A percentile compares a stretch with the other conserved stretches of the same genome.
Evolutionary conservation across 257 asterid species (phyloP).

Genomic region (Verbascum thapsus): DNA sequence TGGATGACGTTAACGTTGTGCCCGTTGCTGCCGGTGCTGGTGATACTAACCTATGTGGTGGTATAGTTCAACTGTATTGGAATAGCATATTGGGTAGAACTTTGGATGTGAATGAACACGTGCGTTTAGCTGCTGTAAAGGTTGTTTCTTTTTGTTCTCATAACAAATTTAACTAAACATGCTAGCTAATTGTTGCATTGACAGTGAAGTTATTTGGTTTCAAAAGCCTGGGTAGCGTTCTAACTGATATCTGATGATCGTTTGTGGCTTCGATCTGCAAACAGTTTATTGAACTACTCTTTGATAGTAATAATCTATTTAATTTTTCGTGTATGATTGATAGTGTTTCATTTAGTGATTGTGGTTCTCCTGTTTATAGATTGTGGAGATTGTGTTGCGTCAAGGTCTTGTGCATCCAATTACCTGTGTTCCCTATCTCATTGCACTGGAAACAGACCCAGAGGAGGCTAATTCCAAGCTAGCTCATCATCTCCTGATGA

Average conservation of each 20-base stretch:
- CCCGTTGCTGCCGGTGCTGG: constrained; percentile 99
- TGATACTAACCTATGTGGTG: constrained; percentile 96
- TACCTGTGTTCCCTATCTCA: constrained; percentile 91
- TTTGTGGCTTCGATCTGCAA: constrained; percentile 14
- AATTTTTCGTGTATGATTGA: not conserved
- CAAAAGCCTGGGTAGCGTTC: constrained; percentile 6
- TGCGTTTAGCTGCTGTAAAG: constrained; percentile 90
- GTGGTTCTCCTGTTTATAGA: constrained; percentile 50
- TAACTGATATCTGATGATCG: constrained; percentile 4
- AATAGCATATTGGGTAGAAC: constrained; percentile 67
- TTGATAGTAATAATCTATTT: not conserved
- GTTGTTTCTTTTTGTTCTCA: constrained; percentile 39
- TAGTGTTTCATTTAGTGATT: constrained; percentile 20
- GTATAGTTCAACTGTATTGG: constrained; percentile 94
- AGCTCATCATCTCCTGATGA: constrained; percentile 93
- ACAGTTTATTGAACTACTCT: constrained; percentile 12
- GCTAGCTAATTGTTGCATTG: not conserved
- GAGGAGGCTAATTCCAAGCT: constrained; percentile 71
- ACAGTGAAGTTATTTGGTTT: constrained; percentile 18
- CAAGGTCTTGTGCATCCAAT: constrained; percentile 99
- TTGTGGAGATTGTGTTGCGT: constrained; percentile 90
- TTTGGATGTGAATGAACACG: constrained; percentile 81
- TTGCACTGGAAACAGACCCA: constrained; percentile 98
- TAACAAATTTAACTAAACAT: not conserved
- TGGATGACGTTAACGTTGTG: constrained; percentile 61